Percentiles rank a stretch among this genome's conserved stretches.
Evolutionary conservation across 1,284 basidiomycete genomes (phyloP).

Genomic region (Austroboletus niveus): DNA sequence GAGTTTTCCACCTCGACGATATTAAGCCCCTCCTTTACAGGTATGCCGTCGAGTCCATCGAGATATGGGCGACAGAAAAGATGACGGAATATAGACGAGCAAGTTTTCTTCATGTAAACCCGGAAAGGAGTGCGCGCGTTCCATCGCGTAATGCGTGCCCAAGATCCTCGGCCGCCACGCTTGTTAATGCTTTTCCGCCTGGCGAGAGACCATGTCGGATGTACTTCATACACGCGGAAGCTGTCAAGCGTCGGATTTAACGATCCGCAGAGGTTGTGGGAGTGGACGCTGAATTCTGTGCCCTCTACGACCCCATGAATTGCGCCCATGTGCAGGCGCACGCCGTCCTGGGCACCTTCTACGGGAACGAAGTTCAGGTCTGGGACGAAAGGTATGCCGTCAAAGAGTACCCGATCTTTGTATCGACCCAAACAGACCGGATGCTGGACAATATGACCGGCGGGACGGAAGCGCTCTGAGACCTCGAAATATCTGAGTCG

Average conservation of each 20-base stretch:
- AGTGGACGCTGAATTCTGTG: slow-evolving; percentile 56
- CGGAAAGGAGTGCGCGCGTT: slow-evolving; percentile 52
- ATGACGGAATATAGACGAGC: slow-evolving; percentile 38
- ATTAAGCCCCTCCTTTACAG: slow-evolving; percentile 32
- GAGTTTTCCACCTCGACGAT: slow-evolving; percentile 37
- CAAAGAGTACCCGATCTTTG: slow-evolving; percentile 51
- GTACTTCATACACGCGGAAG: slow-evolving; percentile 48
- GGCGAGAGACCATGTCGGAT: slow-evolving; percentile 57
- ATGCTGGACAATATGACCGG: slow-evolving; percentile 39
- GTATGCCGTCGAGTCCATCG: slow-evolving; percentile 24
- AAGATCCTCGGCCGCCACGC: slow-evolving; percentile 41
- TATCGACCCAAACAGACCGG: slow-evolving; percentile 51
- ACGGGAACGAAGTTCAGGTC: slow-evolving; percentile 49
- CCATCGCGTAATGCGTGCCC: slow-evolving; percentile 58
- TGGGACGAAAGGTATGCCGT: slow-evolving; percentile 50
- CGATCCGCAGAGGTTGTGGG: slow-evolving; percentile 56
- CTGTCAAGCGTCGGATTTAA: slow-evolving; percentile 52
- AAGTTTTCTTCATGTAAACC: slow-evolving; percentile 40
- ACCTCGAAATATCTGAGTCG: slow-evolving; percentile 50
- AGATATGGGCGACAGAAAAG: slow-evolving; percentile 34
- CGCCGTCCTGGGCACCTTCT: slow-evolving; percentile 37
- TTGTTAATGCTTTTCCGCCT: slow-evolving; percentile 37
- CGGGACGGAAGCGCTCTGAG: slow-evolving; percentile 39
- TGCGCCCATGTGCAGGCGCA: slow-evolving; percentile 53
- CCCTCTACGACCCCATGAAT: slow-evolving; percentile 60